A percentile compares a stretch with the other conserved stretches of the same genome.
phyloP scores from a whole-genome alignment of 2,329 filamentous ascomycete species.

The Lasiodiplodia theobromae region DNA sequence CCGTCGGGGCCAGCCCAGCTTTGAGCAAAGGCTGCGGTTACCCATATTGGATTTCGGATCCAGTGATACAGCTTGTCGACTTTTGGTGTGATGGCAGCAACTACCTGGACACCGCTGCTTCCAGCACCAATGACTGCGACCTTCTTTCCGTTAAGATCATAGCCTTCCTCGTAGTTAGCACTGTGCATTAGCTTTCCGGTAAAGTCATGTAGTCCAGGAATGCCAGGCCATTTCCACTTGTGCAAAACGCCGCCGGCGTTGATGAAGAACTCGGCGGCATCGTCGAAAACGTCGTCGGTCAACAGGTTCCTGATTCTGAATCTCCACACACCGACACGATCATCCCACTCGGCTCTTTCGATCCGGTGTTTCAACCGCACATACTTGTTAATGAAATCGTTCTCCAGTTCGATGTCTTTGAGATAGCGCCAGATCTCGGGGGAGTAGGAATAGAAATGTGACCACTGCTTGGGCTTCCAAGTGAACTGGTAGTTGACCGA shows the following conservation, averaged over 20 bases:
- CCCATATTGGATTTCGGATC: constrained; percentile 45
- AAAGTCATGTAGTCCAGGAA: constrained; percentile 55
- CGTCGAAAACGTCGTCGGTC: constrained; percentile 46
- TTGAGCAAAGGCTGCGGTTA: constrained; percentile 52
- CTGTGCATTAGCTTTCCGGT: constrained; percentile 54
- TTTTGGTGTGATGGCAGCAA: constrained; percentile 56
- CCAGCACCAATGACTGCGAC: constrained; percentile 57
- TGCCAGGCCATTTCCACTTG: constrained; percentile 48
- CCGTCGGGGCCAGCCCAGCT: constrained; percentile 51
- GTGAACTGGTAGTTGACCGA: constrained; percentile 53
- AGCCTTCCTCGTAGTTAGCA: constrained; percentile 55
- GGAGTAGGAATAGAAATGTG: constrained; percentile 55
- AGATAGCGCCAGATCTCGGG: constrained; percentile 59
- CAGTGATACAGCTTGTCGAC: constrained; percentile 56
- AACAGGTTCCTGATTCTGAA: constrained; percentile 49
- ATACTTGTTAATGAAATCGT: constrained; percentile 56
- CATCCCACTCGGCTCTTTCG: constrained; percentile 57
- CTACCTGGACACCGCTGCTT: constrained; percentile 54
- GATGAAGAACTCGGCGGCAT: constrained; percentile 53
- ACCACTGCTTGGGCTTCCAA: constrained; percentile 56
- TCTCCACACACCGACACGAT: constrained; percentile 57
- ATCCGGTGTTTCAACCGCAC: constrained; percentile 61
- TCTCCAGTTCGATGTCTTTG: constrained; percentile 56
- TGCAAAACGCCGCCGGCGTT: constrained; percentile 54
- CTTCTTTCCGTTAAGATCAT: constrained; percentile 52